These are phyloP conservation scores for Ophiostoma populinum DNA, from an alignment of 2,329 filamentous ascomycete species.

Conservation along the genomic window DNA sequence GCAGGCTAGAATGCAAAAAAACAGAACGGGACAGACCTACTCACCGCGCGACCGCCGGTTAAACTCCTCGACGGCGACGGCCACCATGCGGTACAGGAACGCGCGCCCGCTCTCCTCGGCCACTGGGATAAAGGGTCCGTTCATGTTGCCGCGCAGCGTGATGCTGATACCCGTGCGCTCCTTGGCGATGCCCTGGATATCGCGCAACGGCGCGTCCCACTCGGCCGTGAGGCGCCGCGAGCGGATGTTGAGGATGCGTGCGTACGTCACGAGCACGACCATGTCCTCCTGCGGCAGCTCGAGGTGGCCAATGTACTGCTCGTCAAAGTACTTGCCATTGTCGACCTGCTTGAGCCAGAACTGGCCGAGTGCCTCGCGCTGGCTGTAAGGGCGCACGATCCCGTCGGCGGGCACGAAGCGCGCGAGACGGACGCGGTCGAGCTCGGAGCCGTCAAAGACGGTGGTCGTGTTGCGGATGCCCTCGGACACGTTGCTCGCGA, in stretches of 20 bases:
- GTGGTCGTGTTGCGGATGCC: conserved; percentile 97
- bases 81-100: conserved; percentile 49
- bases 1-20: not conserved
- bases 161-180: conserved; percentile 89
- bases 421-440: conserved; percentile 85
- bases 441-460: conserved; percentile 85
- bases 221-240: conserved; percentile 73
- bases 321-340: conserved; percentile 94
- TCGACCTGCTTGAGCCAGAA: conserved; percentile 98
- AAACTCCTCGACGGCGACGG: conserved; percentile 48
- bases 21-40: conserved; percentile 2
- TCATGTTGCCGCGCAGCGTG: conserved; percentile 72
- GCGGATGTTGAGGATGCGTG: conserved; percentile 76
- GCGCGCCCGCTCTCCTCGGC: conserved; percentile 61
- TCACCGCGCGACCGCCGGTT: conserved; percentile 32
- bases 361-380: conserved; percentile 88
- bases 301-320: conserved; percentile 90
- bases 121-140: conserved; percentile 88
- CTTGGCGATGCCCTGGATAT: conserved; percentile 93
- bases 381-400: conserved; percentile 83
- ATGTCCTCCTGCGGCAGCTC: conserved; percentile 80
- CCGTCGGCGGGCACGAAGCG: conserved; percentile 87
- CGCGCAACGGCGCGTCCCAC: conserved; percentile 92
- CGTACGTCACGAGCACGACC: conserved; percentile 76
- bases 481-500: conserved; percentile 92